Percentiles rank a stretch among this genome's conserved stretches.
Conservation (phyloP, 148 eudicot species). For the Cornus controversa region DNA sequence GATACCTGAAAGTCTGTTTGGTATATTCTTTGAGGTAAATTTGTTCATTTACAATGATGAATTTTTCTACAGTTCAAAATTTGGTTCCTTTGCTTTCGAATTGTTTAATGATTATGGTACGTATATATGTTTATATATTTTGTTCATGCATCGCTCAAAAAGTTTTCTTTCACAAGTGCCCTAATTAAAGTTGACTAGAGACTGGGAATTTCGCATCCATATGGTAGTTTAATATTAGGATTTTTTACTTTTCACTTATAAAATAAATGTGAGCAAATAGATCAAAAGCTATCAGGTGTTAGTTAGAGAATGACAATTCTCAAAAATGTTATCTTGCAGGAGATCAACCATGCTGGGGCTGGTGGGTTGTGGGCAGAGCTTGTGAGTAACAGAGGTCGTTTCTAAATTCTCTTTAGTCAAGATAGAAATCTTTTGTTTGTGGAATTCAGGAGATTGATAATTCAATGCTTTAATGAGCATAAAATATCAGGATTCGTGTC, state of each 20-base stretch:
- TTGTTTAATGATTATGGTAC: neutral
- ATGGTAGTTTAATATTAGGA: no score
- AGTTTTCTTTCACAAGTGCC: no score
- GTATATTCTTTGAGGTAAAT: conserved; percentile 80
- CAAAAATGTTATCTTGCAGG: conserved; percentile 44
- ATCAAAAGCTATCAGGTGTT: neutral
- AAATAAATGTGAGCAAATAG: no score
- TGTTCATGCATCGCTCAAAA: no score
- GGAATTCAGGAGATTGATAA: neutral
- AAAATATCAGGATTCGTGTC: neutral
- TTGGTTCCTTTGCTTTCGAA: neutral
- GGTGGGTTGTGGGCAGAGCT: conserved; percentile 99
- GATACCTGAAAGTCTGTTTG: conserved; percentile 74
- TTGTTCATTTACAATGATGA: conserved; percentile 6
- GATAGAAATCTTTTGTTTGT: neutral
- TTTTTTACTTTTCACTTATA: no score
- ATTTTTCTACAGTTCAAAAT: conserved; percentile 1
- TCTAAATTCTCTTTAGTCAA: neutral
- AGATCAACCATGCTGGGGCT: conserved; percentile 92
- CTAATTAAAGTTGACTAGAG: neutral
- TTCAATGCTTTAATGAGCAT: neutral
- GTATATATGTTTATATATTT: no score
- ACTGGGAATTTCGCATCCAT: neutral
- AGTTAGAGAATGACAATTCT: neutral
- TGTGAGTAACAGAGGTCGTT: conserved; percentile 79